Evolutionary conservation across 176 grass and related monocot species (phyloP), one percentile per base, ranked within the genome.

Genomic region (Canna indica): DNA sequence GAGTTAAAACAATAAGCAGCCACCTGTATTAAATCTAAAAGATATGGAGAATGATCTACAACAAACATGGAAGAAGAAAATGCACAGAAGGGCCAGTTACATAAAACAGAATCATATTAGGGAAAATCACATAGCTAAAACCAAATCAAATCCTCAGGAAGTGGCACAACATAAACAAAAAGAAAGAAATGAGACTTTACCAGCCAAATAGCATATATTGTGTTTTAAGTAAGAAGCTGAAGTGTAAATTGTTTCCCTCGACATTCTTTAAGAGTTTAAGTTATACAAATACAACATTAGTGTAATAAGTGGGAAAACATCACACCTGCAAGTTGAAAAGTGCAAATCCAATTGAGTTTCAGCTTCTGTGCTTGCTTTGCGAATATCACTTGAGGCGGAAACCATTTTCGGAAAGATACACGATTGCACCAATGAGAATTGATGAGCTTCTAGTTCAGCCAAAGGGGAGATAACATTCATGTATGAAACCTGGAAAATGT

Each of bases 401-500:
- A 97, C 86, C 86, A 97, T 90, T 81, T 73, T 84, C 36, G 76
- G 94, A 61, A 90, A 86, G 34, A 97, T 6, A 85, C 86, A 93
- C 17, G 89, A 84, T 83, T 97, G 94, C 74, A 97, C 81, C 38
- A 90, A 82, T 80, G 94, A 86, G 56, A 97, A 93, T 5, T 90
- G 89, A 66, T 88, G 77, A 13, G 86, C 84, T 75, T 97, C 94
- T 75, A 97, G 71, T 59, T 97, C 86, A n/a, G 89, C 86, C 58
- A 97, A 76, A 47, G 86, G 88, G 70, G 72, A 68, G 59, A 93
- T 74, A 25, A 73, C 82, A 83, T 97, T 93, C 39, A 48, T 60
- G 11, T 58, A 77, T 38, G 35, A 58, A 50, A 35, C 52, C 50
- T 64, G 66, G n/a, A 44, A 71, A 36, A 60, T 62, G 28, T 14